A percentile compares a stretch with the other conserved stretches of the same genome.
Conservation (phyloP, 495 filamentous ascomycete species). For the Darksidea phi region DNA sequence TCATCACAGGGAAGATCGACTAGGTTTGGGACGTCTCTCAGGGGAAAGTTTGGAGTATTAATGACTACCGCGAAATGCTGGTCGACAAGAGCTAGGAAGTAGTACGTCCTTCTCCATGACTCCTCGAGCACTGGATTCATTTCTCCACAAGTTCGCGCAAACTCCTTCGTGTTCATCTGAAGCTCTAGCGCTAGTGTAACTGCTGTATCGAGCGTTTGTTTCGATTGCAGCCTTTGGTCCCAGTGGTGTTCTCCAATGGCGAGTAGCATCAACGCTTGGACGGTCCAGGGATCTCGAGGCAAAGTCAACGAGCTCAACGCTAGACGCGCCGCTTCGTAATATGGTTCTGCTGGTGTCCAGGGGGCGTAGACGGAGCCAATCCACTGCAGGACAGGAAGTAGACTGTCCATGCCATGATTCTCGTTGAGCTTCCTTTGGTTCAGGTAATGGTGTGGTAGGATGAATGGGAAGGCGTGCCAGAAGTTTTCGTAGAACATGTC, state of each 20-base stretch:
- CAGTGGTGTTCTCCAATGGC: constrained; percentile 19
- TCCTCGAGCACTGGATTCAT: not conserved
- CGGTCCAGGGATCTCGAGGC: constrained; percentile 9
- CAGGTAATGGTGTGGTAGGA: constrained; percentile 21
- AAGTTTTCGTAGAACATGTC: constrained; percentile 34
- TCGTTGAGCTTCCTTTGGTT: constrained; percentile 1
- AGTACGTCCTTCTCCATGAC: constrained; percentile 29
- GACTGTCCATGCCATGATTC: constrained; percentile 17
- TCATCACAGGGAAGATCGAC: constrained; percentile 33
- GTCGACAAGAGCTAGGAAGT: constrained; percentile 16
- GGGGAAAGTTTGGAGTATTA: constrained; percentile 1
- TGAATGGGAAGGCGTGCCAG: constrained; percentile 5
- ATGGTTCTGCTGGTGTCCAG: constrained; percentile 23
- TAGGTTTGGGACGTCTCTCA: constrained; percentile 15
- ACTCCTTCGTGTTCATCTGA: constrained; percentile 22
- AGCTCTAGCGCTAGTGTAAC: constrained; percentile 20
- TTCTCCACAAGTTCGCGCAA: constrained; percentile 20
- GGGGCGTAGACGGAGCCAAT: constrained; percentile 32
- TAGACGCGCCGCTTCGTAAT: constrained; percentile 12
- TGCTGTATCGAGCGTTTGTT: constrained; percentile 10
- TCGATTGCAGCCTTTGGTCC: constrained; percentile 5
- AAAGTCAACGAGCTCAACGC: constrained; percentile 1
- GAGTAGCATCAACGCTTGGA: constrained; percentile 28
- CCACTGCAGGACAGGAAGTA: constrained; percentile 28
- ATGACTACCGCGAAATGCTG: constrained; percentile 28